Evolutionary conservation across 176 grass and related monocot genomes (phyloP), one percentile per base, ranked within the genome.

Genomic region (Juncus effusus): DNA sequence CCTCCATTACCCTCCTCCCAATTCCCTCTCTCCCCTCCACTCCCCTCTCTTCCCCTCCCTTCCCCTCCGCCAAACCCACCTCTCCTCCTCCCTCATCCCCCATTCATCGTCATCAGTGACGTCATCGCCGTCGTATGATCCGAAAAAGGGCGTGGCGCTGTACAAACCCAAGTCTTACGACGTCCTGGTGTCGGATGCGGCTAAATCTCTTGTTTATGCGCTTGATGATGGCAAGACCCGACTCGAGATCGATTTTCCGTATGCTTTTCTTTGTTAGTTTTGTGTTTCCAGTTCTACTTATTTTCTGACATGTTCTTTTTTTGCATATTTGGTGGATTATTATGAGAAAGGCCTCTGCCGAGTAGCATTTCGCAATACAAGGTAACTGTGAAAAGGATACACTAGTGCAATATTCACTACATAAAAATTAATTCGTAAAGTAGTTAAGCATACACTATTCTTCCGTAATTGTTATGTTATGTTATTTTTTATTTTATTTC

Each of bases 181-280:
- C 54, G 88, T 92, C 38, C 85, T 97, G 42, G 82, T 97, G 74
- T 72, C 93, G 14, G 93, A 97, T 51, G 93, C 88, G 12, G 75
- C 88, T 3, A 80, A 81, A 76, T 89, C 93, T 73, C 93, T 96
- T 75, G 75, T 84, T 64, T 69, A 51, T 50, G 93, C 93, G 60
- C 70, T 96, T 49, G 87, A 82, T 39, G 82, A 83, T 40, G 82
- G 93, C 60, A 84, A 81, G 71, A 88, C 77, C 2, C 87, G 93
- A 53, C 85, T 96, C 71, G 93, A 92, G 82, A 89, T 92, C 50
- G 93, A 97, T 55, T 97, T 97, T 82, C 93, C 93, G 88, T 97
- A 38, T 63, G 82, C 35, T 54, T 76, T 19, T 67, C 39, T 45
- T 15, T 54, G 16, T 10, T 7, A 60, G 3, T 51, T 38, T 55